These are phyloP conservation scores for Aspergillus versicolor DNA, from an alignment of 2,329 filamentous ascomycete genomes.

Conservation along the genomic window DNA sequence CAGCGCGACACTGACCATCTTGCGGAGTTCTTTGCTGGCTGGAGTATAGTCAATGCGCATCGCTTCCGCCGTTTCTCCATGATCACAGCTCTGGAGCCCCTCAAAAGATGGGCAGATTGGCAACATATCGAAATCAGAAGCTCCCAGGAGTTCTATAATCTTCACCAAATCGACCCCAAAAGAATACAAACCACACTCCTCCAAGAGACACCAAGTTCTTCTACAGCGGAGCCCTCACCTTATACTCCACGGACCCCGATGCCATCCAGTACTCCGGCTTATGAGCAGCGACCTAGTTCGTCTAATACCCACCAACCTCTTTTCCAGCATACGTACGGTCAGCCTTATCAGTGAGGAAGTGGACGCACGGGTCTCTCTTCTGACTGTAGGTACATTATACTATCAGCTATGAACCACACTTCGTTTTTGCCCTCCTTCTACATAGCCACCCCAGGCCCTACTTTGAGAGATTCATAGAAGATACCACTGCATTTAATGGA, in stretches of 20 bases:
- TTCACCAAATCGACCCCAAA: constrained; percentile 15
- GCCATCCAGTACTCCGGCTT: neutral
- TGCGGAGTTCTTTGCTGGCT: constrained; percentile 41
- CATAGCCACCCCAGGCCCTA: neutral
- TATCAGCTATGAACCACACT: neutral
- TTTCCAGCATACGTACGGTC: constrained; percentile 8
- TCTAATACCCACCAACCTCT: neutral
- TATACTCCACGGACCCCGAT: constrained; percentile 17
- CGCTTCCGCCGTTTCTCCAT: constrained; percentile 34
- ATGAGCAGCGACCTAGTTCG: neutral
- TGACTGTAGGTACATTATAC: neutral
- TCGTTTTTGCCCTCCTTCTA: neutral
- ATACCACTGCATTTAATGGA: neutral
- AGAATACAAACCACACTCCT: constrained; percentile 14
- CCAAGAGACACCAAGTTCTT: neutral
- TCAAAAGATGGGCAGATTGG: constrained; percentile 31
- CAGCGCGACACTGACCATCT: constrained; percentile 37
- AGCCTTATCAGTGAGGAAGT: constrained; percentile 18
- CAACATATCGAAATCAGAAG: constrained; percentile 25
- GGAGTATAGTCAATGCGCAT: constrained; percentile 32
- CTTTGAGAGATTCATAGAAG: neutral
- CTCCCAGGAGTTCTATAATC: constrained; percentile 16
- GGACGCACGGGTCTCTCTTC: neutral
- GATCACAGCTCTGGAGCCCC: constrained; percentile 23
- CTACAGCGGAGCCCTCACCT: neutral